Conservation (phyloP, 805 yeast genomes). For the Starmerella powellii region DNA sequence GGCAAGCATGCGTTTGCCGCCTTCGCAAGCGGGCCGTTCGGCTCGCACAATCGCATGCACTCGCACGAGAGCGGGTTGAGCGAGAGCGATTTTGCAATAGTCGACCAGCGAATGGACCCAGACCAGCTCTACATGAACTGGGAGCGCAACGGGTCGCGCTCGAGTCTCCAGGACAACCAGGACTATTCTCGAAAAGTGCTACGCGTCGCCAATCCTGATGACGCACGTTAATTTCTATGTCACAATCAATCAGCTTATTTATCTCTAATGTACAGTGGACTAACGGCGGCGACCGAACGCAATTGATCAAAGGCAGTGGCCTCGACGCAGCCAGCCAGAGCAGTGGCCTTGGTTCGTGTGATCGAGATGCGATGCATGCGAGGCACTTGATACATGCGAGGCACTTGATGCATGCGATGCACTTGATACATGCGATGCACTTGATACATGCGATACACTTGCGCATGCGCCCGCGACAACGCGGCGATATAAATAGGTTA, state of each 20-base stretch:
- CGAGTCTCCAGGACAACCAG: slow-evolving; percentile 42
- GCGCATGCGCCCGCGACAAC: no score
- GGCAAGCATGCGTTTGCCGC: slow-evolving; percentile 14
- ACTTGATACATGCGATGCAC: no score
- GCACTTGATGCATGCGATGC: no score
- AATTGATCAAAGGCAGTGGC: no score
- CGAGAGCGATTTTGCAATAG: slow-evolving; percentile 30
- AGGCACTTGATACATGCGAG: no score
- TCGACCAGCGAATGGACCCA: slow-evolving; percentile 56
- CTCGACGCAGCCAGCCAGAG: no score
- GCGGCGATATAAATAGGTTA: neutral
- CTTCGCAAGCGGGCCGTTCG: slow-evolving; percentile 10
- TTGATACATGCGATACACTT: no score
- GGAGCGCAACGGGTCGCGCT: slow-evolving; percentile 36
- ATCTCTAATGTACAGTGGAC: no score
- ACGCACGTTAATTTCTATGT: neutral
- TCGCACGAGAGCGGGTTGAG: slow-evolving; percentile 16
- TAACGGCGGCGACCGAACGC: no score
- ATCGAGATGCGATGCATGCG: no score
- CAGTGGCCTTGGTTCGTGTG: no score
- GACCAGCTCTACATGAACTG: slow-evolving; percentile 39
- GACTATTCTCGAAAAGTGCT: slow-evolving; percentile 48
- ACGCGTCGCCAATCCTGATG: slow-evolving; percentile 41
- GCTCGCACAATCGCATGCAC: slow-evolving; percentile 2
- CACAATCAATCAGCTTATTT: no score